A percentile compares a stretch with the other conserved stretches of the same genome.
Conservation (phyloP, 495 filamentous ascomycete species). For the Penicillium steckii region DNA sequence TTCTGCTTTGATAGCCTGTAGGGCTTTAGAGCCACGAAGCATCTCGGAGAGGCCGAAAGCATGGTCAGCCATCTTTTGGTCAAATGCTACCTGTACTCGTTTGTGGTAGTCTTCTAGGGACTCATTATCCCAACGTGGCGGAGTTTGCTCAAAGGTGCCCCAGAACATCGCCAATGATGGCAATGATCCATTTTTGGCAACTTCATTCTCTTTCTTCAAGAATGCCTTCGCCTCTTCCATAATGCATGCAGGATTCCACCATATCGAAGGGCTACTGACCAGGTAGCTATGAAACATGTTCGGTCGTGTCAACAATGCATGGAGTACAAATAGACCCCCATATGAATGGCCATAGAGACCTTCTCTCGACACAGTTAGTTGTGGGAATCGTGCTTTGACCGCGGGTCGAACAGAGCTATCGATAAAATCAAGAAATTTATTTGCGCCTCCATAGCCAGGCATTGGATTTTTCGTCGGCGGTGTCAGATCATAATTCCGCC, state of each 20-base stretch:
- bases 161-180: slow-evolving; percentile 19
- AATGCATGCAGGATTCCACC: slow-evolving; percentile 24
- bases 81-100: slow-evolving; percentile 44
- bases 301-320: slow-evolving; percentile 25
- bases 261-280: slow-evolving; percentile 26
- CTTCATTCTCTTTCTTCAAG: neutral
- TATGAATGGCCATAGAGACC: slow-evolving; percentile 28
- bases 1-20: slow-evolving; percentile 38
- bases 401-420: slow-evolving; percentile 14
- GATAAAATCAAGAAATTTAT: slow-evolving; percentile 27
- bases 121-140: slow-evolving; percentile 32
- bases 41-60: slow-evolving; percentile 26
- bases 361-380: slow-evolving; percentile 10
- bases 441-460: slow-evolving; percentile 18
- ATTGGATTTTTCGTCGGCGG: slow-evolving; percentile 13
- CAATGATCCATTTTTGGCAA: neutral
- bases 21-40: slow-evolving; percentile 6
- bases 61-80: slow-evolving; percentile 40
- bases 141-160: slow-evolving; percentile 37
- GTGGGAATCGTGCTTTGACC: slow-evolving; percentile 16
- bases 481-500: slow-evolving; percentile 22
- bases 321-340: slow-evolving; percentile 23
- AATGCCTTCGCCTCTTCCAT: slow-evolving; percentile 16
- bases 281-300: slow-evolving; percentile 23
- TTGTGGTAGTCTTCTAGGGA: slow-evolving; percentile 33